A percentile compares a stretch with the other conserved stretches of the same genome.
Conservation (phyloP, 768 basidiomycete species). For the Auricularia cornea region DNA sequence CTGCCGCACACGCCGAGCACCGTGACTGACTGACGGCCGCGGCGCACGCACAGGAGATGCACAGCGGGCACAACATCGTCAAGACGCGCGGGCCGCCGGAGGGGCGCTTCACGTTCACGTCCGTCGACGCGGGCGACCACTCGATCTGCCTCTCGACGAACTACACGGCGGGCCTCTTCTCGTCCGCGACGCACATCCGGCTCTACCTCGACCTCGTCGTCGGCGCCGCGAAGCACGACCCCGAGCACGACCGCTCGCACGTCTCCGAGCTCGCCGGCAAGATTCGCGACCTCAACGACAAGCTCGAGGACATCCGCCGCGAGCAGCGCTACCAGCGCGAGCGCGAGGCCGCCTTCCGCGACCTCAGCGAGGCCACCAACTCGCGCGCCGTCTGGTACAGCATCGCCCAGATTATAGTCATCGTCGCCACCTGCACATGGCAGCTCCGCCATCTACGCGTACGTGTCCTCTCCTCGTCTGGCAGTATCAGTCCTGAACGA, state of each 20-base stretch:
- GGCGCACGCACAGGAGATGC: slow-evolving; percentile 62
- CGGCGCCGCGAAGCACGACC: slow-evolving; percentile 76
- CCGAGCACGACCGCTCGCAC: slow-evolving; percentile 81
- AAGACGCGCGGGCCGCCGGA: slow-evolving; percentile 86
- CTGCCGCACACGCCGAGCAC: background rate
- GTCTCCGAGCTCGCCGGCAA: slow-evolving; percentile 73
- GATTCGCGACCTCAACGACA: slow-evolving; percentile 87
- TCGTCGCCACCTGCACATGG: slow-evolving; percentile 84
- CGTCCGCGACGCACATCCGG: slow-evolving; percentile 73
- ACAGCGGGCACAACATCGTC: slow-evolving; percentile 70
- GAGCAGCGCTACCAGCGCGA: slow-evolving; percentile 99
- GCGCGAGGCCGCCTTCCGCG: slow-evolving; percentile 81
- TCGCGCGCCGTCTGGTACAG: slow-evolving; percentile 94
- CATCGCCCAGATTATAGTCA: slow-evolving; percentile 73
- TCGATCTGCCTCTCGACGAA: slow-evolving; percentile 93
- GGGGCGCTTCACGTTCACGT: slow-evolving; percentile 94
- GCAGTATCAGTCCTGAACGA: background rate
- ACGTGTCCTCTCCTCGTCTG: slow-evolving; percentile 16
- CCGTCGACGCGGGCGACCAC: slow-evolving; percentile 94
- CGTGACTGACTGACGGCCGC: too few species aligned
- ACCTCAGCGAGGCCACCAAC: slow-evolving; percentile 87
- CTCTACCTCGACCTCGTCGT: slow-evolving; percentile 93
- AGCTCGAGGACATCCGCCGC: slow-evolving; percentile 83
- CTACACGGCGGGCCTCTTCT: slow-evolving; percentile 76
- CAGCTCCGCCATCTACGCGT: slow-evolving; percentile 89